Conservation (phyloP, 1,284 basidiomycete genomes). For the Trametes pubescens region DNA sequence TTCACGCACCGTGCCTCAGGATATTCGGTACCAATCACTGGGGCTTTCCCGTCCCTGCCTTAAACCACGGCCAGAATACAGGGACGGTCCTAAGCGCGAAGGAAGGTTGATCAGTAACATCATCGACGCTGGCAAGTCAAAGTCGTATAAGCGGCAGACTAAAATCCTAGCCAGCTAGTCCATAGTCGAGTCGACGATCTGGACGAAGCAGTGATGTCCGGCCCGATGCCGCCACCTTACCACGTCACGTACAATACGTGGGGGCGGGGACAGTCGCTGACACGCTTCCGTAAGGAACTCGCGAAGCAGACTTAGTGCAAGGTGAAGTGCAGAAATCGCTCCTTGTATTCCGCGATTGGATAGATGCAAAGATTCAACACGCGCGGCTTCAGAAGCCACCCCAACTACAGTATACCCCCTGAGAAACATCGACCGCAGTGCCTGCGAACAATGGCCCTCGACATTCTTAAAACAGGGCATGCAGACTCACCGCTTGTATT, state of each 20-base stretch:
- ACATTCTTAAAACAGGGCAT: background rate
- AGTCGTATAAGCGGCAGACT: background rate
- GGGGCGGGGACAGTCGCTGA: background rate
- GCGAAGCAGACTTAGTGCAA: conserved; percentile 7
- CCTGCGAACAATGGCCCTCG: background rate
- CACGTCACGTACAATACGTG: background rate
- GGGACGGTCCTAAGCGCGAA: conserved; percentile 40
- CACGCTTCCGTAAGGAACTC: conserved; percentile 1
- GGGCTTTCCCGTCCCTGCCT: conserved; percentile 6
- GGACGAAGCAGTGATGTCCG: background rate
- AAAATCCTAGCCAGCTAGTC: conserved; percentile 5
- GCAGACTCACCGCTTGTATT: conserved; percentile 66
- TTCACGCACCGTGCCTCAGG: background rate
- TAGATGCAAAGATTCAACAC: background rate
- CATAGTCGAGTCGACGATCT: background rate
- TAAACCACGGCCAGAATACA: conserved; percentile 48
- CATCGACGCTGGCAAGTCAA: conserved; percentile 1
- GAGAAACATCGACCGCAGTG: background rate
- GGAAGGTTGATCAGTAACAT: background rate
- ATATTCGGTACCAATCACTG: conserved; percentile 4
- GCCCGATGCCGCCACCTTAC: background rate
- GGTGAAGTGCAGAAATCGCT: background rate
- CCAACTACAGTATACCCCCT: too few relatives aligned
- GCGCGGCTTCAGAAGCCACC: background rate
- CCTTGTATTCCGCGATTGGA: conserved; percentile 2